Evolutionary conservation across 352 stramenopile species (phyloP).

Genomic region (Globisporangium okanoganense): DNA sequence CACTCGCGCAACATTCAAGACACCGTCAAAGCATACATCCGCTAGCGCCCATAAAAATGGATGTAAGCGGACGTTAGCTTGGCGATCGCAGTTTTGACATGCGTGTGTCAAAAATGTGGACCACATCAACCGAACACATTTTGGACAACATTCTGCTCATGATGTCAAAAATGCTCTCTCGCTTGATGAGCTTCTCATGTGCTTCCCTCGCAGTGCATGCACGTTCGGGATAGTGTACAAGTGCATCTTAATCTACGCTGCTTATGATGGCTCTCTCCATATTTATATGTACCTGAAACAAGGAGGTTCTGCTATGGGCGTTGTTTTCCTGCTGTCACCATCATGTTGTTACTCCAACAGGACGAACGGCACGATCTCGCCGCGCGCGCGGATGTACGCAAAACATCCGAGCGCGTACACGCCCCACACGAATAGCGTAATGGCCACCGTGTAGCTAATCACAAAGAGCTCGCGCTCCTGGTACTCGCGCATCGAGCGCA

Average conservation of each 20-base stretch:
- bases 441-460: slow-evolving; percentile 36
- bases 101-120: too few species aligned
- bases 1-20: background rate
- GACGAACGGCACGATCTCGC: slow-evolving; percentile 4
- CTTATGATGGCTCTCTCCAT: background rate
- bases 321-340: background rate
- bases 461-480: slow-evolving; percentile 45
- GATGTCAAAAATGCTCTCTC: too few species aligned
- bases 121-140: too few species aligned
- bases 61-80: too few species aligned
- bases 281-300: background rate
- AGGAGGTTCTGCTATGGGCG: background rate
- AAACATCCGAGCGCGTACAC: slow-evolving; percentile 24
- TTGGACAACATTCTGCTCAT: too few species aligned
- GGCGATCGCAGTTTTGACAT: too few species aligned
- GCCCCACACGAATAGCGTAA: slow-evolving; percentile 51
- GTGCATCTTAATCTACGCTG: too few species aligned
- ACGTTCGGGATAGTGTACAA: too few species aligned
- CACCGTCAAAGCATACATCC: background rate
- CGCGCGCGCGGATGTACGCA: slow-evolving; percentile 17
- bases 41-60: background rate
- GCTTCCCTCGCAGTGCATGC: too few species aligned
- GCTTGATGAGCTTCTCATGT: too few species aligned
- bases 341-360: background rate
- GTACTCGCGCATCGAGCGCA: slow-evolving; percentile 32